Evolutionary conservation across 2,329 filamentous ascomycete genomes (phyloP).

Genomic region (Pseudonectria buxi): DNA sequence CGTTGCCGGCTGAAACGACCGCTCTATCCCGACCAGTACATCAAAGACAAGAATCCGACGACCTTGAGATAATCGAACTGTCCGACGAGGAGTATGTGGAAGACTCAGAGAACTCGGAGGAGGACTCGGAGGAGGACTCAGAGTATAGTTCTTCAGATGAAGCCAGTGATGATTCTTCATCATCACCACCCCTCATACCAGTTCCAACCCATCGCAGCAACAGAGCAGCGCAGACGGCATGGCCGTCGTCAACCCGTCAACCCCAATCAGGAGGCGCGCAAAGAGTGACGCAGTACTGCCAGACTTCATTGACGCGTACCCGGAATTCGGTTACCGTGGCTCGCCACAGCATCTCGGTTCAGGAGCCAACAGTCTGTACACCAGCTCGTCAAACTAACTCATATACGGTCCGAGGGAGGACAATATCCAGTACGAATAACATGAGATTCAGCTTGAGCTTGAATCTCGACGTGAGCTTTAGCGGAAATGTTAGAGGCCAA

Average conservation of each 20-base stretch:
- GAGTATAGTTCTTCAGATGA: conserved; percentile 6
- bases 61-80: neutral
- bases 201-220: too few relatives aligned
- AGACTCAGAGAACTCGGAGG: neutral
- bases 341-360: too few relatives aligned
- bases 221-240: too few relatives aligned
- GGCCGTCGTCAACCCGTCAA: too few relatives aligned
- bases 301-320: too few relatives aligned
- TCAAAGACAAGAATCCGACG: neutral
- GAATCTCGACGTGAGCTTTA: conserved; percentile 18
- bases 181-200: too few relatives aligned
- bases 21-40: too few relatives aligned
- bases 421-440: conserved; percentile 10
- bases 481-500: conserved; percentile 18
- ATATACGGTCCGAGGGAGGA: conserved; percentile 1
- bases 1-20: too few relatives aligned
- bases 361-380: conserved; percentile 3
- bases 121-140: conserved; percentile 7
- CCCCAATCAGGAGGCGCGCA: too few relatives aligned
- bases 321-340: too few relatives aligned
- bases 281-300: too few relatives aligned
- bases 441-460: conserved; percentile 21
- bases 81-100: conserved; percentile 2
- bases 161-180: neutral
- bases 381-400: conserved; percentile 6